Evolutionary conservation across 805 yeast genomes (phyloP).

Genomic region (Candida suzukii): DNA sequence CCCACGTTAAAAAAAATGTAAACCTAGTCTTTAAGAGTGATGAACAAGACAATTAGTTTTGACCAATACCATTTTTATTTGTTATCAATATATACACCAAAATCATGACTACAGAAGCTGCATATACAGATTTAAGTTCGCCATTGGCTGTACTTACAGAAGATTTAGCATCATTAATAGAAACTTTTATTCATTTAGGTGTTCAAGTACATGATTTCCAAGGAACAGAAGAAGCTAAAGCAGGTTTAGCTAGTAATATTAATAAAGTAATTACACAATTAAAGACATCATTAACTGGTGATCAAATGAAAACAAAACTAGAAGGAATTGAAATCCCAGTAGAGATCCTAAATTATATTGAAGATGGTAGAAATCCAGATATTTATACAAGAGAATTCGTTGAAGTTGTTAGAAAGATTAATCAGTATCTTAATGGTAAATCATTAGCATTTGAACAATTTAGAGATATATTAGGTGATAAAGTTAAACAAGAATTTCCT

Average conservation of each 20-base stretch:
- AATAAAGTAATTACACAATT: constrained; percentile 31
- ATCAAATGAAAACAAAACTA: constrained; percentile 22
- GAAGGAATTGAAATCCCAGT: constrained; percentile 53
- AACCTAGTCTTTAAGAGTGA: too few species aligned
- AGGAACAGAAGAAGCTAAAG: constrained; percentile 75
- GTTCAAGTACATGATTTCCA: constrained; percentile 90
- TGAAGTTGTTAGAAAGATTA: constrained; percentile 85
- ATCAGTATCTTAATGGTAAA: constrained; percentile 83
- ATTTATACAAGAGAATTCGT: constrained; percentile 95
- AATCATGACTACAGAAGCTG: constrained; percentile 26
- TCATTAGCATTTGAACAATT: constrained; percentile 52
- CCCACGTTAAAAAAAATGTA: too few species aligned
- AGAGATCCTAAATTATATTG: constrained; percentile 87
- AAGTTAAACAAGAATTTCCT: constrained; percentile 74
- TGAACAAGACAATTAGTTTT: too few species aligned
- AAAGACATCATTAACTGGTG: constrained; percentile 18
- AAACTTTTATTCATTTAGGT: constrained; percentile 82
- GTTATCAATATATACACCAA: too few species aligned
- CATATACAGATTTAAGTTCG: constrained; percentile 12
- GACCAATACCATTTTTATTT: too few species aligned
- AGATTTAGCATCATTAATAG: constrained; percentile 50
- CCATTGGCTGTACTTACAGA: constrained; percentile 25
- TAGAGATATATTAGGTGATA: constrained; percentile 58
- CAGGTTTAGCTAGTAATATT: constrained; percentile 43
- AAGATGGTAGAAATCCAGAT: constrained; percentile 95